Base-by-base conservation (phyloP, 139 green algal species). In the Nannochloris sp. region DNA sequence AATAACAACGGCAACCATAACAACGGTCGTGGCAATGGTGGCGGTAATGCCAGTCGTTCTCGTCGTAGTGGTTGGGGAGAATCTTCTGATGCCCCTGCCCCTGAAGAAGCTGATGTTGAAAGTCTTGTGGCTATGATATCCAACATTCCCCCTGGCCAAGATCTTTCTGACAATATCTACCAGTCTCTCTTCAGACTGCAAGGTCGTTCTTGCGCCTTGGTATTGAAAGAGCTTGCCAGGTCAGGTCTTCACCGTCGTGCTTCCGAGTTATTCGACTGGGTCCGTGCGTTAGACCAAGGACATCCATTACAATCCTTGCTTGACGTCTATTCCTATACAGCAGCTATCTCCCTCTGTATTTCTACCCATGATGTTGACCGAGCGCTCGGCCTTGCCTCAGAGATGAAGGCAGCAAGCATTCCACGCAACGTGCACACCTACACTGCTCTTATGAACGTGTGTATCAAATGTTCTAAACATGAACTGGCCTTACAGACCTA, bases 391-490 rank as follows among this genome's bases (percentile, higher is more conserved):
- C 77, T 92, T 39, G 71, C 83, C 4, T 57, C 65, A 3, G 86
- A 92, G 35, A 92, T 92, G 86, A 75, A 76, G 25, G 15, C 48
- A 8, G 68, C 77, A 5, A 71, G 72, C 15, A 74, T 92, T 8
- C 76, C 87, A 70, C 76, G 81, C 58, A 93, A 92, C 51, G 85
- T 92, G 35, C 84, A 91, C 77, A 93, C 86, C 6, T 93, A 90
- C 77, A 93, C 86, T 0, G 87, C 86, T 7, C 80, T 95, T 3
- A 95, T 95, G 86, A 95, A 93, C 32, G 88, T 93, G 4, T 87
- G 79, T 75, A 91, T 93, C 66, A 95, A 93, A 71, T 77, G 70
- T 38, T 68, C 54, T 15, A 84, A 83, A 67, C 72, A 84, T 60
- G 59, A 73, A 36, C 48, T 79, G 10, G 88, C 88, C 8, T 75